Base-by-base conservation (phyloP, 192 early-diverging fungal species). In the Funneliformis mosseae region DNA sequence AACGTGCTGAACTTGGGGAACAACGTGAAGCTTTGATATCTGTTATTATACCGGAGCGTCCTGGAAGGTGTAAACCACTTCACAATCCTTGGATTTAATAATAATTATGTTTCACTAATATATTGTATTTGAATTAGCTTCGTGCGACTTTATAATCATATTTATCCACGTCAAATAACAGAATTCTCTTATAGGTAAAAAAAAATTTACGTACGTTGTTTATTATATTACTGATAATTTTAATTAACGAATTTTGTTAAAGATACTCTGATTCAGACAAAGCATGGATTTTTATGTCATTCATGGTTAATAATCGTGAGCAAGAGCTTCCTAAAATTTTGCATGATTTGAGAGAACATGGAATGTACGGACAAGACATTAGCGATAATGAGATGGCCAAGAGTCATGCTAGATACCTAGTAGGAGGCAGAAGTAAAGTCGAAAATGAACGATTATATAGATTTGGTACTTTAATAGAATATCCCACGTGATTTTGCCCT, bases 1-100 rank as follows among this genome's bases (percentile, higher is more conserved):
- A 99, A 83, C 93, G 98, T 69, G 96, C 98, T 5, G 92, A 94
- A 6, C 83, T 99, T n/a, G 97, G 98, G 68, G 98, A 99, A 84
- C 87, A 94, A 45, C 88, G 83, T 63, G 98, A 99, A 84, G 98
- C 92, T 3, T 89, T 99, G n/a, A 87, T 96, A 41, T 93, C 91
- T 4, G 95, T 96, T 8, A 91, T 93, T n/a, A 96, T 99, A 39
- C 96, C 97, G n/a, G 97, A 99, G 81, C 73, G 83, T 41, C 95
- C 97, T 4, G 96, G 96, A 10, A 92, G 88, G 81, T 93, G 75
- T 67, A 78, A 69, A 66, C 14, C 14, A 73, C 10, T 38, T 23
- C 23, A 23, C 21, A 80, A 23, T 81, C 18, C 5, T 25, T 46
- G 21, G 16, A 43, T 42, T 79, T 16, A 11, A 81, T n/a, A 25